A percentile compares a stretch with the other conserved stretches of the same genome.
Evolutionary conservation across 192 early-diverging fungal genomes (phyloP).

Genomic region (Endogone sp.): DNA sequence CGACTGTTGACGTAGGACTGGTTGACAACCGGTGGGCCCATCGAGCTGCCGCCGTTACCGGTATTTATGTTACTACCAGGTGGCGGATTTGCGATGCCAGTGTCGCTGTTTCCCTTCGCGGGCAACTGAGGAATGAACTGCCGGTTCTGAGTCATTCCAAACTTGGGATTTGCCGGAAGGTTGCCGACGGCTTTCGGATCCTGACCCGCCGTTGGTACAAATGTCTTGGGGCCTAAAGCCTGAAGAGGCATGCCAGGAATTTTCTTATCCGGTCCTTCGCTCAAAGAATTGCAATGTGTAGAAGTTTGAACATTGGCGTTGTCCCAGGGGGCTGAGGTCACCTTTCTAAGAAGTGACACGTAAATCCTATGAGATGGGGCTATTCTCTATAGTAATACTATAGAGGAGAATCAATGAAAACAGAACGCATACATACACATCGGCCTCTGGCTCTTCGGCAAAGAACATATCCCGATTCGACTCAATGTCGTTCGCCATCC

Average conservation of each 20-base stretch:
- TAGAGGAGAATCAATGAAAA: background rate
- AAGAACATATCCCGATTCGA: background rate
- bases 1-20: background rate
- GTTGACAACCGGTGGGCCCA: background rate
- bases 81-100: no score
- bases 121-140: background rate
- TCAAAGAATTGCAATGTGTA: background rate
- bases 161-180: background rate
- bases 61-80: background rate
- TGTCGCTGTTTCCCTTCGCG: background rate
- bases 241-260: no score
- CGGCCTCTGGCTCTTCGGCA: background rate
- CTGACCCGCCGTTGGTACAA: background rate
- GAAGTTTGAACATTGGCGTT: background rate
- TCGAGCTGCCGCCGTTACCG: background rate
- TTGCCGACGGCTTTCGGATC: background rate
- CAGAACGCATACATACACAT: background rate
- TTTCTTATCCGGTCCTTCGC: background rate
- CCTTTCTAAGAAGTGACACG: background rate
- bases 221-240: no score
- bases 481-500: background rate
- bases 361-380: background rate
- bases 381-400: background rate
- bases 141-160: background rate
- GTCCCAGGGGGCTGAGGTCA: background rate